Base-by-base conservation (phyloP, 2,329 filamentous ascomycete genomes). In the Pyrenophora graminea region DNA sequence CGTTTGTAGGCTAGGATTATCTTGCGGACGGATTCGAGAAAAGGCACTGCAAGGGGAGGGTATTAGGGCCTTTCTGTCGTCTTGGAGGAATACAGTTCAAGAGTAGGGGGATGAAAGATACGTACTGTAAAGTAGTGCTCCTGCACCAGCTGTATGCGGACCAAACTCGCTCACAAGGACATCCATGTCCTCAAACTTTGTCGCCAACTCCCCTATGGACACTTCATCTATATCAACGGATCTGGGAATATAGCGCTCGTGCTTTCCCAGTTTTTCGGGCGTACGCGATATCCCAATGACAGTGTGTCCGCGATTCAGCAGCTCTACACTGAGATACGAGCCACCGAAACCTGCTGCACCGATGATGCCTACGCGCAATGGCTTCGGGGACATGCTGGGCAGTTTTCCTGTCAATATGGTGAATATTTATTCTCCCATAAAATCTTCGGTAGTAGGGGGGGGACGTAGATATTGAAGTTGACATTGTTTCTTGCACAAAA, bases 281-380 rank as follows among this genome's bases (percentile, higher is more conserved):
- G 59, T 62, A 19, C 70, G 69, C 13, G 71, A 72, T 17, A 73
- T 60, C 2, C 71, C 69, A 9, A 70, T 58, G 4, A 74, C 67
- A 5, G 59, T 63, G 36, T 74, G 68, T 4, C 70, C 69, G 30
- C 69, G 64, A 27, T 64, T 66, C 0, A 74, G 53, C 3, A 73
- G 63, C 39, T 73, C 71, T 6, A 68, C 63, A 18, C 53, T 59
- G 8, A 71, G 61, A 45, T 71, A 66, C 1, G 69, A 72, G 12
- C 71, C 71, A 1, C 67, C 65, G 36, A 72, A 72, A 8, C 70
- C 71, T 30, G 70, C 60, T 3, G 68, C 64, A 1, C 71, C 71
- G 18, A 74, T 66, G 1, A 74, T 59, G 9, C 64, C 71, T 13
- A 74, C 45, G 10, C 48, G 52, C 1, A 68, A 48, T 3, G 56